These are phyloP conservation scores for Eucalyptus marginata DNA, from an alignment of 345 rosid genomes.

Conservation along the genomic window DNA sequence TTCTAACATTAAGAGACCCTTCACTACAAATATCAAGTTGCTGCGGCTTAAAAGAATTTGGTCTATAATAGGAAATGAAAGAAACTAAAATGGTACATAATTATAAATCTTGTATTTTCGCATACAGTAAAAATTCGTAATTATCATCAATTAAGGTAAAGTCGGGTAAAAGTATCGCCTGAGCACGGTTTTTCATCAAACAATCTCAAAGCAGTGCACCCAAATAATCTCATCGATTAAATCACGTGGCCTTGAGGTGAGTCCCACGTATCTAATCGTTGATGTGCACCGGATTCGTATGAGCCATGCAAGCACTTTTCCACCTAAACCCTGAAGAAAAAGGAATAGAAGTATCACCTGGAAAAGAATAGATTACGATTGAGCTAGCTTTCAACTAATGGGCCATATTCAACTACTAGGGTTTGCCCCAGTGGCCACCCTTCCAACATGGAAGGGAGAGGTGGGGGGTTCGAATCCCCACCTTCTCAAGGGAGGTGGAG, in stretches of 20 bases:
- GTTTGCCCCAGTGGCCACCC: no score
- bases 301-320: not conserved
- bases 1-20: not conserved
- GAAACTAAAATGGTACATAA: not conserved
- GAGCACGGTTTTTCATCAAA: not conserved
- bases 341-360: not conserved
- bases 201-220: not conserved
- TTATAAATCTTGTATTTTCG: not conserved
- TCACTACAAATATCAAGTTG: not conserved
- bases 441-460: no score
- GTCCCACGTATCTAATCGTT: not conserved
- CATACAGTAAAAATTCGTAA: no score
- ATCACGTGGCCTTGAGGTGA: not conserved
- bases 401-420: no score
- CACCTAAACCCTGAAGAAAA: no score
- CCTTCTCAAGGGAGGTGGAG: no score
- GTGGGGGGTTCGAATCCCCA: no score
- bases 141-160: not conserved
- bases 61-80: not conserved
- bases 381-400: not conserved
- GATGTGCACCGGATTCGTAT: not conserved
- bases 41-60: not conserved
- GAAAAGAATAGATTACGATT: not conserved
- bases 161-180: not conserved
- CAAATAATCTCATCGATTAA: not conserved